Evolutionary conservation across 768 basidiomycete species (phyloP).

Genomic region (Trametes gibbosa): DNA sequence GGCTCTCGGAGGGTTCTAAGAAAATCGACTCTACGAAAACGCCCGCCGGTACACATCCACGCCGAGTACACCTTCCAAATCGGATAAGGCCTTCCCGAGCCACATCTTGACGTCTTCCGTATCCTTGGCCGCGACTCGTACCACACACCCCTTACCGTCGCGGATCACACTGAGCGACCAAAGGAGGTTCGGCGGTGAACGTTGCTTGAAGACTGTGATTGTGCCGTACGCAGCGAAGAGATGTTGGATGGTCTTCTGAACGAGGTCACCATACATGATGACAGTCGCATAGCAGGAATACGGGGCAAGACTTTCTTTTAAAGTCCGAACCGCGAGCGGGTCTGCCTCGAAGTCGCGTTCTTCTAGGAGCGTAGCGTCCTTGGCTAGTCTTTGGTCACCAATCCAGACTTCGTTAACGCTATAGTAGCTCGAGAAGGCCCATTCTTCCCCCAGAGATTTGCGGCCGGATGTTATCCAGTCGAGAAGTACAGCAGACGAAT

Average conservation of each 20-base stretch:
- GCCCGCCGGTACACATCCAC: constrained; percentile 61
- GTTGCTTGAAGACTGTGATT: constrained; percentile 60
- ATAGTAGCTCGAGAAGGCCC: constrained; percentile 83
- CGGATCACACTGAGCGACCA: constrained; percentile 77
- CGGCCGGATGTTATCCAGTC: constrained; percentile 95
- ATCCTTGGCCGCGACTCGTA: constrained; percentile 74
- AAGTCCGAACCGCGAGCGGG: constrained; percentile 41
- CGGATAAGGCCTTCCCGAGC: constrained; percentile 55
- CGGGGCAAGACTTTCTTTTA: constrained; percentile 64
- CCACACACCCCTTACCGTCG: constrained; percentile 48
- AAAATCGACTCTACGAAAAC: constrained; percentile 36
- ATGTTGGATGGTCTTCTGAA: constrained; percentile 43
- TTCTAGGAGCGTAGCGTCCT: constrained; percentile 78
- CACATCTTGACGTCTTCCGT: constrained; percentile 73
- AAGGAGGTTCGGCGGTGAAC: constrained; percentile 56
- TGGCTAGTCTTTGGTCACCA: constrained; percentile 60
- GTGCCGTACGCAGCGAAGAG: constrained; percentile 49
- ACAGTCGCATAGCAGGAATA: constrained; percentile 91
- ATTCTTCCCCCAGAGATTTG: constrained; percentile 79
- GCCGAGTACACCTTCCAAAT: constrained; percentile 55
- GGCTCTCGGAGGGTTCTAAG: background rate
- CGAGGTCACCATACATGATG: constrained; percentile 70
- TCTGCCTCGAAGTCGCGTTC: constrained; percentile 24
- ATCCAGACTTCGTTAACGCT: constrained; percentile 82
- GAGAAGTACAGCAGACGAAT: constrained; percentile 68